Conservation (phyloP, 345 rosid species). For the Schrenkiella parvula region DNA sequence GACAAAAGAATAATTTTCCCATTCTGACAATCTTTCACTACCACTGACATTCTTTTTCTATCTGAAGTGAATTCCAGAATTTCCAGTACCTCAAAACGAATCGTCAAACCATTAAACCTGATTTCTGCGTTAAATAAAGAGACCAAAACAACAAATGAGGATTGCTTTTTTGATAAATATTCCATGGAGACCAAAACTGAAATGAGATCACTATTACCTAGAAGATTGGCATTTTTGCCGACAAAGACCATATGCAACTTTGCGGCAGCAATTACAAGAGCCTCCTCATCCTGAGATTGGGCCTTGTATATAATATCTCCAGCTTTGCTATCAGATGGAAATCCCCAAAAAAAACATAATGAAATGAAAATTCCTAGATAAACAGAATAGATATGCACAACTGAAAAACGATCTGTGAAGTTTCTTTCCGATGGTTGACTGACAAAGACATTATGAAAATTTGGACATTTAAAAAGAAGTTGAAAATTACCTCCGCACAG, state of each 20-base stretch:
- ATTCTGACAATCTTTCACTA: slow-evolving; percentile 68
- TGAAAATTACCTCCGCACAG: slow-evolving; percentile 62
- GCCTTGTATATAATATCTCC: slow-evolving; percentile 82
- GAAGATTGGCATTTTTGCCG: slow-evolving; percentile 60
- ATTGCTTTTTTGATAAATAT: slow-evolving; percentile 14
- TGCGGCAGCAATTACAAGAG: slow-evolving; percentile 94
- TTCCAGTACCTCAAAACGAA: slow-evolving; percentile 77
- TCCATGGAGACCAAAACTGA: slow-evolving; percentile 23
- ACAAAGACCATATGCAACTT: slow-evolving; percentile 74
- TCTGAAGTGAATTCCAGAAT: slow-evolving; percentile 96
- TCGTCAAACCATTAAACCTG: slow-evolving; percentile 52
- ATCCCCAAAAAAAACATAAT: not conserved
- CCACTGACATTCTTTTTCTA: slow-evolving; percentile 95
- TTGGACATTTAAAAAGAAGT: not conserved
- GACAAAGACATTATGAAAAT: not conserved
- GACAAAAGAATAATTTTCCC: slow-evolving; percentile 80
- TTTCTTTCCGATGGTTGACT: not conserved
- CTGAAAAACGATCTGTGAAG: not conserved
- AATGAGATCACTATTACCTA: slow-evolving; percentile 48
- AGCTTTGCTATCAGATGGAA: slow-evolving; percentile 57
- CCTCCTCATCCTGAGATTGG: slow-evolving; percentile 98
- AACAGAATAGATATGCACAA: not conserved
- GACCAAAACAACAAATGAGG: slow-evolving; percentile 15
- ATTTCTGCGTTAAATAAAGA: slow-evolving; percentile 52
- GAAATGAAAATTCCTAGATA: slow-evolving; percentile 3